These are phyloP conservation scores for Heterococcus sp. DNA, from an alignment of 108 stramenopile genomes.

Conservation along the genomic window DNA sequence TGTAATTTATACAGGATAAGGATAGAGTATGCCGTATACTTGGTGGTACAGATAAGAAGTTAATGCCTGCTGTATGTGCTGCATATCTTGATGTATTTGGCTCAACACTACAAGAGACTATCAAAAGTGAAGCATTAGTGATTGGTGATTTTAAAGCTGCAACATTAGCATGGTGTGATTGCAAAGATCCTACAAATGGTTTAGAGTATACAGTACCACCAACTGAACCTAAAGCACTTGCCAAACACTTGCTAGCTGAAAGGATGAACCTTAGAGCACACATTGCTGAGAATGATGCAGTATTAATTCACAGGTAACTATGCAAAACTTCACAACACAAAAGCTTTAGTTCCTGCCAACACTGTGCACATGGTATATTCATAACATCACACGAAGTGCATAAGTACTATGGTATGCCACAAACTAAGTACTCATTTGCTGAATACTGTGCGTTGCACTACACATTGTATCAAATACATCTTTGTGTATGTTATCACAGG, in stretches of 20 bases:
- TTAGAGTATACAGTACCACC: conserved; percentile 14
- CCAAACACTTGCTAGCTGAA: conserved; percentile 31
- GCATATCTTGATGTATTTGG: conserved; percentile 21
- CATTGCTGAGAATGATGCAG: not conserved
- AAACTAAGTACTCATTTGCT: not conserved
- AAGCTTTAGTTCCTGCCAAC: not conserved
- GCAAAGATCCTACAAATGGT: conserved; percentile 24
- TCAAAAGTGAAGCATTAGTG: conserved; percentile 13
- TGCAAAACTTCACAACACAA: not conserved
- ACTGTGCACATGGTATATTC: not conserved
- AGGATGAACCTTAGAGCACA: not conserved
- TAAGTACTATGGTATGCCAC: not conserved
- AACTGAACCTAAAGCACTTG: conserved; percentile 5
- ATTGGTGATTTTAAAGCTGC: not conserved
- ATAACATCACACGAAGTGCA: no score
- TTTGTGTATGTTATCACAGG: not conserved
- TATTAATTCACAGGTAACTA: not conserved
- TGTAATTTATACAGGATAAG: not conserved
- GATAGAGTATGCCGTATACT: conserved; percentile 10
- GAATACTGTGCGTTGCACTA: not conserved
- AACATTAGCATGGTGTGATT: conserved; percentile 5
- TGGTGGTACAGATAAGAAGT: conserved; percentile 26
- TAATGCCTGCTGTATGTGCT: conserved; percentile 1
- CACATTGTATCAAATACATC: not conserved
- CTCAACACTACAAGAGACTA: conserved; percentile 8